phyloP scores from a whole-genome alignment of 345 rosid species.

The Gossypium ekmanianum region DNA sequence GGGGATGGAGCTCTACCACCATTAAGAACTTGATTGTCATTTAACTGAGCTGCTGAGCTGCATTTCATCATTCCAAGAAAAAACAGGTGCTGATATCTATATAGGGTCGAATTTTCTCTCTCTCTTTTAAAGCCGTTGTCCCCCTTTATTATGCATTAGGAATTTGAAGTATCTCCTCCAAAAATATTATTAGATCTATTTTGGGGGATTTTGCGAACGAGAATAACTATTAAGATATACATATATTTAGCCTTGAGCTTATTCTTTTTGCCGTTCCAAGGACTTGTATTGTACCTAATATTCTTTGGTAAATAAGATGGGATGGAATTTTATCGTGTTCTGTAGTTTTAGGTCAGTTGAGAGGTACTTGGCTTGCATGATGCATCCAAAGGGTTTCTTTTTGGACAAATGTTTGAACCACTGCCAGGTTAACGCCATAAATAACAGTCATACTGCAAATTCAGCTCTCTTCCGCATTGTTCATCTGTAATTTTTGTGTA shows the following conservation, averaged over 20 bases:
- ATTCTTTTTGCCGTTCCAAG: neutral
- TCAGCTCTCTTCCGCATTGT: neutral
- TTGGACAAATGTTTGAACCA: neutral
- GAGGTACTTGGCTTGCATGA: neutral
- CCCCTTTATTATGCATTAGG: neutral
- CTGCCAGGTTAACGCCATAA: neutral
- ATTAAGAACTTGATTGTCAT: neutral
- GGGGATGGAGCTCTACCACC: neutral
- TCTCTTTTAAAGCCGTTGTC: neutral
- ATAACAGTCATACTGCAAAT: neutral
- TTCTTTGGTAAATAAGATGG: neutral
- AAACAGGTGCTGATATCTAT: neutral
- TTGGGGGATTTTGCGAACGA: neutral
- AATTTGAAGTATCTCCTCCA: neutral
- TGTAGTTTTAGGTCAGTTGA: neutral
- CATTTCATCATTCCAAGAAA: neutral
- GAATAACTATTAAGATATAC: neutral
- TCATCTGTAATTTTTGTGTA: neutral
- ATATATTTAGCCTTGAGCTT: neutral
- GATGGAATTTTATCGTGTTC: neutral
- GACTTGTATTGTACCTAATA: neutral
- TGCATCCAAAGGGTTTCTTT: neutral
- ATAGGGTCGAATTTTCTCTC: neutral
- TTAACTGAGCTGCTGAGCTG: neutral
- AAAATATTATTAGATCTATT: neutral